Conservation (phyloP, 2,329 filamentous ascomycete species). For the Diaporthe sp. region DNA sequence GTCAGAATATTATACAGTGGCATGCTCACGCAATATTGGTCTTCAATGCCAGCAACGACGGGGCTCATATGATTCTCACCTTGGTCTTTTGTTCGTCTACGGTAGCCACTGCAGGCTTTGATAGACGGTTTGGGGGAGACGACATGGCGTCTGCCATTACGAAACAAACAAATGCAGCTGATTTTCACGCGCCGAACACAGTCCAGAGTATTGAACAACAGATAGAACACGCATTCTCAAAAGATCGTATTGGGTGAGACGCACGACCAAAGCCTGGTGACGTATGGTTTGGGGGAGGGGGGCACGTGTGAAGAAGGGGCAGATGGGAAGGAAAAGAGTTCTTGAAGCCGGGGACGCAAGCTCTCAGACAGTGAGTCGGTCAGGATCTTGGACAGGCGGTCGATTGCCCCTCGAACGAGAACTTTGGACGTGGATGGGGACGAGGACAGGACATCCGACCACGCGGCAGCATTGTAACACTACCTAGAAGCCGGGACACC, state of each 20-base stretch:
- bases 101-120: background rate
- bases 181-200: background rate
- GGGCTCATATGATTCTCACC: background rate
- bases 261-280: background rate
- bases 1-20: background rate
- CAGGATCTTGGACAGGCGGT: background rate
- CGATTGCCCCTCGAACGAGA: background rate
- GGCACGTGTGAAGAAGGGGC: background rate
- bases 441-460: background rate
- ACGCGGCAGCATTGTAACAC: conserved; percentile 1
- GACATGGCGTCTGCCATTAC: background rate
- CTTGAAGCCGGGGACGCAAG: background rate
- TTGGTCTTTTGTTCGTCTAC: background rate
- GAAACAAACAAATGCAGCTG: background rate
- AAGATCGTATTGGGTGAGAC: background rate
- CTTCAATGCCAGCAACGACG: background rate
- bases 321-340: background rate
- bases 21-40: background rate
- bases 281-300: background rate
- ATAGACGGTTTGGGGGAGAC: background rate
- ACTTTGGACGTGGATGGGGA: background rate
- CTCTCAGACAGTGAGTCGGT: background rate
- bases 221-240: background rate
- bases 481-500: background rate
- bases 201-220: background rate